Percentiles rank a stretch among this genome's conserved stretches.
These are phyloP conservation scores for Phylloporus arenicola DNA, from an alignment of 768 basidiomycete species.

Conservation along the genomic window DNA sequence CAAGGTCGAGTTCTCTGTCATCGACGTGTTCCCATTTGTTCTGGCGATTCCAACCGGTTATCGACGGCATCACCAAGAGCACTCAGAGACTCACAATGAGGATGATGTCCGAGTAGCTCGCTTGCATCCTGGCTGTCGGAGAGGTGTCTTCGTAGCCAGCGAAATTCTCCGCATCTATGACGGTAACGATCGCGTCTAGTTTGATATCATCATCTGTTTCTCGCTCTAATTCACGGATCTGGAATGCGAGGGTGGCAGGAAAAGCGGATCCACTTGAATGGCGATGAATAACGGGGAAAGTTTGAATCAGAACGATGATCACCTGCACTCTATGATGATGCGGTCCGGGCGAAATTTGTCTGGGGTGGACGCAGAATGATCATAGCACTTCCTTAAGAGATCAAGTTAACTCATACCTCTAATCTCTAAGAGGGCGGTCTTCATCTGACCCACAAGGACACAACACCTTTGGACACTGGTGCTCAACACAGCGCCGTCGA, in stretches of 20 bases:
- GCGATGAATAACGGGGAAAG: neutral
- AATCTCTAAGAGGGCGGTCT: slow-evolving; percentile 85
- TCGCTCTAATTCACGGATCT: slow-evolving; percentile 84
- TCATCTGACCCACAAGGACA: slow-evolving; percentile 92
- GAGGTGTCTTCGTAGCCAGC: slow-evolving; percentile 88
- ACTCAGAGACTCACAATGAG: slow-evolving; percentile 54
- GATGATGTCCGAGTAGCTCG: slow-evolving; percentile 91
- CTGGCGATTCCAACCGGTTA: slow-evolving; percentile 31
- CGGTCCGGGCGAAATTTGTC: slow-evolving; percentile 83
- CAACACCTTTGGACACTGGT: slow-evolving; percentile 59
- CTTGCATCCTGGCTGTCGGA: slow-evolving; percentile 88
- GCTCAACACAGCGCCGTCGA: neutral
- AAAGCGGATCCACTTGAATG: slow-evolving; percentile 79
- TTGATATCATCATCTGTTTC: slow-evolving; percentile 71
- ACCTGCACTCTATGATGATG: slow-evolving; percentile 96
- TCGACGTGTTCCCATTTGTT: slow-evolving; percentile 90
- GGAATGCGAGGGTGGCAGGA: slow-evolving; percentile 91
- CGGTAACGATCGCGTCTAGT: slow-evolving; percentile 88
- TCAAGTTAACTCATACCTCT: slow-evolving; percentile 51
- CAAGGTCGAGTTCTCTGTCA: slow-evolving; percentile 72
- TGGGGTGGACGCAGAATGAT: slow-evolving; percentile 24
- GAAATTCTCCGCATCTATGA: slow-evolving; percentile 90
- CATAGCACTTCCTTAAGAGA: neutral
- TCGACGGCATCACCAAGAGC: neutral
- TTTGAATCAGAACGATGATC: slow-evolving; percentile 16